phyloP scores from a whole-genome alignment of 2,329 filamentous ascomycete species.

The Herpotrichia juniperi region DNA sequence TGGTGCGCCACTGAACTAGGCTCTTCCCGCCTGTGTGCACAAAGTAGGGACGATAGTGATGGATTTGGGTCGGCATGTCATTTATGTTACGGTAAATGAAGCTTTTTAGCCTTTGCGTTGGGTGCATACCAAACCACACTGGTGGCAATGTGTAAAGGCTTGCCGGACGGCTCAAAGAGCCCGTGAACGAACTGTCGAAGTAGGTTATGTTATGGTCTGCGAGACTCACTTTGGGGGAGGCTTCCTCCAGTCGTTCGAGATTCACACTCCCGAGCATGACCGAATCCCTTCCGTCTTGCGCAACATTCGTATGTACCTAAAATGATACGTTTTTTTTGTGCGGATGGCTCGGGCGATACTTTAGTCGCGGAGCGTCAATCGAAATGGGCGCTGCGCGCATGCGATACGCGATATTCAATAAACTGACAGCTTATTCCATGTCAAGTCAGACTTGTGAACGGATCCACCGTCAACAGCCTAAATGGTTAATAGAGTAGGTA shows the following conservation, averaged over 20 bases:
- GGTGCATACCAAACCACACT: slow-evolving; percentile 33
- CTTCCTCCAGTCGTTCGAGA: background rate
- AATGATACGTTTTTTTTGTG: slow-evolving; percentile 1
- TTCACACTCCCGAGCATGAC: slow-evolving; percentile 2
- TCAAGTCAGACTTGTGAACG: slow-evolving; percentile 22
- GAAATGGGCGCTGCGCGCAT: background rate
- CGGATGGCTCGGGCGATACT: background rate
- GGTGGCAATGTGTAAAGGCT: slow-evolving; percentile 15
- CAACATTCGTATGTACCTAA: background rate
- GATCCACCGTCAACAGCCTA: slow-evolving; percentile 29
- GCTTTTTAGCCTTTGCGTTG: slow-evolving; percentile 22
- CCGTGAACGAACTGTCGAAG: slow-evolving; percentile 1
- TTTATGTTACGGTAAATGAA: slow-evolving; percentile 26
- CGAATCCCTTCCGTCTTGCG: background rate
- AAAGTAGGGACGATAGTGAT: slow-evolving; percentile 15
- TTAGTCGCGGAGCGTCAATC: background rate
- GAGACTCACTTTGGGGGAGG: background rate
- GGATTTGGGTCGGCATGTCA: slow-evolving; percentile 16
- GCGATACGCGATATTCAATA: slow-evolving; percentile 12
- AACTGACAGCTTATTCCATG: slow-evolving; percentile 14
- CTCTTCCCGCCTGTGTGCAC: slow-evolving; percentile 11
- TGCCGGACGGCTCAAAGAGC: slow-evolving; percentile 12
- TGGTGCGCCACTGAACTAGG: slow-evolving; percentile 4
- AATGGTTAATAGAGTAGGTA: slow-evolving; percentile 33
- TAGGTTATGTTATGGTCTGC: slow-evolving; percentile 11